Evolutionary conservation across 176 grass and related monocot species (phyloP).

Genomic region (Melocanna baccifera): DNA sequence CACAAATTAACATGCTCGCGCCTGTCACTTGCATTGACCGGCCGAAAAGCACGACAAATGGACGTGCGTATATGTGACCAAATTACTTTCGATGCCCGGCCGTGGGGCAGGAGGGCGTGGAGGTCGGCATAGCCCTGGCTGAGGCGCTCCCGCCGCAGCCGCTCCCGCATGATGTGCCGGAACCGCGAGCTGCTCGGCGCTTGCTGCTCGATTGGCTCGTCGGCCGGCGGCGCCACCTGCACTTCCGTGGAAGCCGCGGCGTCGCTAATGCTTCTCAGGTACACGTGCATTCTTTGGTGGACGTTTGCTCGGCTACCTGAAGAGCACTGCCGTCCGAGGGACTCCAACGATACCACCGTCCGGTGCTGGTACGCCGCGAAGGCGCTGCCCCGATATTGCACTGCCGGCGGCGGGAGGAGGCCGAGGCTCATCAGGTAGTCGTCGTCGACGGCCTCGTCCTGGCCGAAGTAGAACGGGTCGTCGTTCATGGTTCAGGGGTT

Average conservation of each 20-base stretch:
- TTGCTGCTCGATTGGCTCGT: neutral
- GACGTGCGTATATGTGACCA: neutral
- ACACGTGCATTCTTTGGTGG: slow-evolving; percentile 31
- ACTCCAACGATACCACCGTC: neutral
- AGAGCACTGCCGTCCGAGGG: neutral
- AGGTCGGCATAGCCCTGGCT: slow-evolving; percentile 54
- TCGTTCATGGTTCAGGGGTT: slow-evolving; percentile 16
- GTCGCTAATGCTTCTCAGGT: neutral
- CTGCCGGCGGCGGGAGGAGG: neutral
- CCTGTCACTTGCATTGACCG: neutral
- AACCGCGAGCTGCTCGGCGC: slow-evolving; percentile 28
- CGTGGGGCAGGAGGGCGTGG: slow-evolving; percentile 23
- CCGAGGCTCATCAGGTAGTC: neutral
- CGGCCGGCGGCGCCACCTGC: neutral
- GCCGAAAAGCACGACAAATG: neutral
- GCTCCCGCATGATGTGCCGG: slow-evolving; percentile 52
- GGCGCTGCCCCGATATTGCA: slow-evolving; percentile 5
- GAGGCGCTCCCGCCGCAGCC: slow-evolving; percentile 45
- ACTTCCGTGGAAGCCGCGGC: neutral
- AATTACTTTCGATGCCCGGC: slow-evolving; percentile 23
- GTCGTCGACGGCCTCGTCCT: neutral
- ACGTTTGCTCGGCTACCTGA: neutral
- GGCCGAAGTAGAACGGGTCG: slow-evolving; percentile 7
- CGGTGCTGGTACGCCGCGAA: slow-evolving; percentile 21
- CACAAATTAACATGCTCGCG: neutral